Conservation (phyloP, 2,329 filamentous ascomycete genomes). For the Ascochyta pisi region DNA sequence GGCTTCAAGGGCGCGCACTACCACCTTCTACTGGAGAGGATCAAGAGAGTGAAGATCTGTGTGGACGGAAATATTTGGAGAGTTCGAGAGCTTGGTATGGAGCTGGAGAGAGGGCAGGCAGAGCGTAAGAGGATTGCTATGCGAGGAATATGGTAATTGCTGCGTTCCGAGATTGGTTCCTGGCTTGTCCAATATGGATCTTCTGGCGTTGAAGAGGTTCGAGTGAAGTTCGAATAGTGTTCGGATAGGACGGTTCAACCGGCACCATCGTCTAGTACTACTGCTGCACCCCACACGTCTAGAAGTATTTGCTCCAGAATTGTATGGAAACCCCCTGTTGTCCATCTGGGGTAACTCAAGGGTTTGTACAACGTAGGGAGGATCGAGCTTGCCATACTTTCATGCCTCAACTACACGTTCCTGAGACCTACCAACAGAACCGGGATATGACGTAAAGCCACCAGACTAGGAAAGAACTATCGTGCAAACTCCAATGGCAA, state of each 20-base stretch:
- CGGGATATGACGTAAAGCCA: too few species aligned
- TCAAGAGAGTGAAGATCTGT: slow-evolving; percentile 41
- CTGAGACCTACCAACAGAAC: too few species aligned
- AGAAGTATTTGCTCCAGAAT: slow-evolving; percentile 13
- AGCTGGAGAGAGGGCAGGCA: slow-evolving; percentile 42
- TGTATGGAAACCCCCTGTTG: slow-evolving; percentile 10
- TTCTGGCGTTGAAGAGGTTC: neutral
- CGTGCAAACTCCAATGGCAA: too few species aligned
- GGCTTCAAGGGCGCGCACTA: slow-evolving; percentile 36
- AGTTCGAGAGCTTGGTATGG: slow-evolving; percentile 37
- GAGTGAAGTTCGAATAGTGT: slow-evolving; percentile 12
- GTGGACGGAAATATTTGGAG: slow-evolving; percentile 37
- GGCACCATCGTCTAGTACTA: slow-evolving; percentile 10
- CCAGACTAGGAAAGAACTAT: too few species aligned
- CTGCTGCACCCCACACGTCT: slow-evolving; percentile 18
- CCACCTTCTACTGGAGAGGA: slow-evolving; percentile 35
- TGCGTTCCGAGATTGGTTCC: neutral
- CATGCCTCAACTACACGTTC: neutral
- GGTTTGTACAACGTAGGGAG: neutral
- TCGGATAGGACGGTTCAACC: slow-evolving; percentile 18
- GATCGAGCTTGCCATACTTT: neutral
- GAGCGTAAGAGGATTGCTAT: slow-evolving; percentile 38
- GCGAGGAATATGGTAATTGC: slow-evolving; percentile 31
- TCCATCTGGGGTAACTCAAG: slow-evolving; percentile 9
- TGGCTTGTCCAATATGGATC: too few species aligned